Base-by-base conservation (phyloP, 768 basidiomycete species). In the Rhodocollybia butyracea region DNA sequence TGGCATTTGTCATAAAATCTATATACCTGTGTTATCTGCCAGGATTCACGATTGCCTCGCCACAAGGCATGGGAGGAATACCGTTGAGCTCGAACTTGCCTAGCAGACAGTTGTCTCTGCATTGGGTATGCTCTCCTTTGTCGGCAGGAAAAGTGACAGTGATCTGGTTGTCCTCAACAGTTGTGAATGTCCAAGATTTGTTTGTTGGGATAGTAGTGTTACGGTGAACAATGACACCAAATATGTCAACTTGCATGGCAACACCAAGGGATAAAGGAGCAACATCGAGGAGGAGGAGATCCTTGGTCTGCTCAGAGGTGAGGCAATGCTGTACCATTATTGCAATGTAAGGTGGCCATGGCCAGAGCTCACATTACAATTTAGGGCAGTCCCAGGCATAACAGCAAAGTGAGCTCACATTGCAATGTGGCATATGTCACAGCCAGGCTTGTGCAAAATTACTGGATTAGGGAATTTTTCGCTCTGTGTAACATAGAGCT, bases 81-180 rank as follows among this genome's bases (percentile, higher is more conserved):
- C 96, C 95, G 57, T 81, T 97, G 63, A 99, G 92, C 81, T 99
- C 96, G 76, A 99, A 99, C 78, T 99, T 97, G 66, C 96, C 96
- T 65, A 99, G 91, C 59, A 99, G 80, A 72, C 97, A 88, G 79
- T 98, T 99, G 79, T 99, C 96, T 66, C 94, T 91, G 82, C n/a
- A n/a, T n/a, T n/a, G n/a, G n/a, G n/a, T n/a, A n/a, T n/a, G n/a
- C n/a, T n/a, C n/a, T n/a, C n/a, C 96, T 39, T 68, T 84, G 68
- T 77, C 88, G 84, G 98, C 96, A 65, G 96, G 96, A 92, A 98
- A 99, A 62, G 95, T 98, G 77, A 99, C 96, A 59, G 92, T 95
- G 59, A 96, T 99, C 78, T 98, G 97, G 83, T 98, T 99, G 82
- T 99, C 96, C 84, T 99, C 96, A 60, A 99, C 96, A 53, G 96